Evolutionary conservation across 345 rosid genomes (phyloP).

Genomic region (Kandelia obovata): DNA sequence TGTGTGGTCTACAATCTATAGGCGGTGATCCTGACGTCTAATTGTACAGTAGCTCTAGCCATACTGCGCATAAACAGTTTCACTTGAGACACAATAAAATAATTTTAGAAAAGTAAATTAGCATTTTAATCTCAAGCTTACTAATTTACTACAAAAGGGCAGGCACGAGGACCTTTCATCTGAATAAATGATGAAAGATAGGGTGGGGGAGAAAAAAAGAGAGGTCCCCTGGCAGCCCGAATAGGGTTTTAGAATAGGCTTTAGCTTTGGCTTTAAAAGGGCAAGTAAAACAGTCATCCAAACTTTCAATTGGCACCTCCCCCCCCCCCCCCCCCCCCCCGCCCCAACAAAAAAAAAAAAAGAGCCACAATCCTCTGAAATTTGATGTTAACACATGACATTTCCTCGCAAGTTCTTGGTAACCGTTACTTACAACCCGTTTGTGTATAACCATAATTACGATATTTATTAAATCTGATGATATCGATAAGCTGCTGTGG

Average conservation of each 20-base stretch:
- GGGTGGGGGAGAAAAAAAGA: background rate
- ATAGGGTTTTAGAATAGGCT: conserved; percentile 29
- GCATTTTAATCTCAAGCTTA: background rate
- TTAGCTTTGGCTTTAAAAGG: conserved; percentile 25
- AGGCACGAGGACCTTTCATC: conserved; percentile 27
- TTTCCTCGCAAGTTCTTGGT: conserved; percentile 44
- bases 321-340: background rate
- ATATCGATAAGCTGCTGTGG: background rate
- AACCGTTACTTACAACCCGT: conserved; percentile 25
- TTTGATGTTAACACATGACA: conserved; percentile 37
- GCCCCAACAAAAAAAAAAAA: too few relatives aligned
- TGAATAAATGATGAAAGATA: conserved; percentile 37
- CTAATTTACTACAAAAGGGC: background rate
- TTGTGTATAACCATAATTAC: conserved; percentile 12
- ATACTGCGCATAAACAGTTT: conserved; percentile 2
- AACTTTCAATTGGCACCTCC: background rate
- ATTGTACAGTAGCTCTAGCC: background rate
- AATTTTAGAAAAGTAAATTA: background rate
- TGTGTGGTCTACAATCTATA: conserved; percentile 4
- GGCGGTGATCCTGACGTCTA: conserved; percentile 30
- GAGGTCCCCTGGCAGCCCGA: conserved; percentile 25
- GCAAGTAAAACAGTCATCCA: background rate
- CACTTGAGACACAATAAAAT: background rate
- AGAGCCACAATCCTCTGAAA: background rate
- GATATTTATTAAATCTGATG: background rate